phyloP scores from a whole-genome alignment of 2,329 filamentous ascomycete species.

The Aspergillus terreus region DNA sequence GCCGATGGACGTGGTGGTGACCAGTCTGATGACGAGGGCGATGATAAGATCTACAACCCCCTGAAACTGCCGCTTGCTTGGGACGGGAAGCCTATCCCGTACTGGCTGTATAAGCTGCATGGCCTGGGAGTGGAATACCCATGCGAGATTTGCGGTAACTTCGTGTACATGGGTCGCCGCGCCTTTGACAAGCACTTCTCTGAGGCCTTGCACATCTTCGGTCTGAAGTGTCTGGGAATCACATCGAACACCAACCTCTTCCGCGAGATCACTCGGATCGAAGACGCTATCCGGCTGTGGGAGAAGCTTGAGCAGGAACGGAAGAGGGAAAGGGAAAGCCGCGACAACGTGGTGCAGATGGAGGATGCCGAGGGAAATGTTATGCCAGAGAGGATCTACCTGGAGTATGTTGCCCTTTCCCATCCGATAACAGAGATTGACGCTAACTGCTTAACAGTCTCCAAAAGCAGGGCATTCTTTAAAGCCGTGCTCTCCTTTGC shows the following conservation, averaged over 20 bases:
- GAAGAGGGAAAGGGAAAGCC: slow-evolving; percentile 70
- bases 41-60: slow-evolving; percentile 93
- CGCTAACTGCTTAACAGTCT: slow-evolving; percentile 45
- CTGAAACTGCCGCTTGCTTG: slow-evolving; percentile 92
- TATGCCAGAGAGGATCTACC: slow-evolving; percentile 98
- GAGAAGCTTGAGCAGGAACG: slow-evolving; percentile 87
- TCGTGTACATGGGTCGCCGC: slow-evolving; percentile 94
- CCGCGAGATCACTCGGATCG: slow-evolving; percentile 87
- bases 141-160: slow-evolving; percentile 97
- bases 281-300: slow-evolving; percentile 85
- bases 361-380: slow-evolving; percentile 96
- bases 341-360: slow-evolving; percentile 92
- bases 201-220: slow-evolving; percentile 87
- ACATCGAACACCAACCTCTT: slow-evolving; percentile 81
- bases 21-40: slow-evolving; percentile 70
- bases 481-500: slow-evolving; percentile 19
- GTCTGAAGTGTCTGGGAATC: slow-evolving; percentile 89
- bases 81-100: slow-evolving; percentile 98
- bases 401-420: slow-evolving; percentile 54
- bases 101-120: slow-evolving; percentile 97
- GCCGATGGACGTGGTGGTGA: slow-evolving; percentile 42
- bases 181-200: slow-evolving; percentile 99
- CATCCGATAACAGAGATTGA: not conserved
- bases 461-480: slow-evolving; percentile 84
- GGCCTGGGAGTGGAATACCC: slow-evolving; percentile 91